phyloP scores from a whole-genome alignment of 345 rosid species.

The Xanthoceras sorbifolium region DNA sequence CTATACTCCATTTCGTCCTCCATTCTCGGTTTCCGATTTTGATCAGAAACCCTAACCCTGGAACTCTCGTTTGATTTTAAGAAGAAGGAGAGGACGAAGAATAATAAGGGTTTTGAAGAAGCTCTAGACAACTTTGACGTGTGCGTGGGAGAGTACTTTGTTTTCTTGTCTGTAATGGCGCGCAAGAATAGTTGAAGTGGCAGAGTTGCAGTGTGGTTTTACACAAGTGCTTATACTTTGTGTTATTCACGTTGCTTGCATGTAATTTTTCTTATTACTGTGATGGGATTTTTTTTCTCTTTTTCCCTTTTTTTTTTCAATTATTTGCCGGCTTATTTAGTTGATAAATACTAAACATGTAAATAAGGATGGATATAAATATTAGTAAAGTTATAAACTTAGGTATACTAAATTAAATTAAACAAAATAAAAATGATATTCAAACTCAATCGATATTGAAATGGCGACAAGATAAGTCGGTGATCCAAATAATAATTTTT shows the following conservation, averaged over 20 bases:
- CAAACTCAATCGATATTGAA: too few relatives aligned
- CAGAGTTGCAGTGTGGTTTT: background rate
- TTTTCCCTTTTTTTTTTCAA: too few relatives aligned
- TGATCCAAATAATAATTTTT: too few relatives aligned
- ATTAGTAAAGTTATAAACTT: too few relatives aligned
- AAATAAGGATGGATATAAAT: too few relatives aligned
- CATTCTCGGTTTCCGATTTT: constrained; percentile 19
- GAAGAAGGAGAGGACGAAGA: background rate
- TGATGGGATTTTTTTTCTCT: background rate
- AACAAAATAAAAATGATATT: too few relatives aligned
- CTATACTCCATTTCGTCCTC: constrained; percentile 47
- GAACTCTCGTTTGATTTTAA: constrained; percentile 8
- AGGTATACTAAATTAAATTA: too few relatives aligned
- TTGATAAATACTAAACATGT: too few relatives aligned
- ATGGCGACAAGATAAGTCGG: too few relatives aligned
- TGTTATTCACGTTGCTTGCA: background rate
- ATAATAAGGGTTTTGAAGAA: background rate
- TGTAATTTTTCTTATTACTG: too few relatives aligned
- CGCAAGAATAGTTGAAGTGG: constrained; percentile 15
- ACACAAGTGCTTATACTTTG: background rate
- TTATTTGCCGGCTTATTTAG: background rate
- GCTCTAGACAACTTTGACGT: background rate
- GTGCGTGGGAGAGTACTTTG: background rate
- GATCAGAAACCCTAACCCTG: constrained; percentile 38
- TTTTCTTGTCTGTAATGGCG: constrained; percentile 29